Evolutionary conservation across 768 basidiomycete species (phyloP).

Genomic region (Rhodotorula babjevae): DNA sequence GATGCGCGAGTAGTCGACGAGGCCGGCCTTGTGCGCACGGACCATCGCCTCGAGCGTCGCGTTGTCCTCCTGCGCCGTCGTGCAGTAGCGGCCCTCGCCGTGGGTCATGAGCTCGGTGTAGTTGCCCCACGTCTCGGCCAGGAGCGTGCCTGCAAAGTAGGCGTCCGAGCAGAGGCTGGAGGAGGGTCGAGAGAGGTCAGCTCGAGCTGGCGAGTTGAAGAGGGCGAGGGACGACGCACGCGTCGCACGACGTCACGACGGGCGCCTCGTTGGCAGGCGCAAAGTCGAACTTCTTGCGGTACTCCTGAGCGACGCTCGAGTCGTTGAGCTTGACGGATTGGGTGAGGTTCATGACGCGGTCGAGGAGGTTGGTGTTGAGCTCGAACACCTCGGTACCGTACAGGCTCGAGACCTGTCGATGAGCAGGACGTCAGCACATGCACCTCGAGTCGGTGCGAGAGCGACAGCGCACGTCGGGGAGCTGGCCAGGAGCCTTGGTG

Average conservation of each 20-base stretch:
- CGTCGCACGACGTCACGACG: conserved; percentile 47
- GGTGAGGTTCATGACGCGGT: conserved; percentile 45
- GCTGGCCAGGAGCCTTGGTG: conserved; percentile 18
- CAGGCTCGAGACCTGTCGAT: conserved; percentile 25
- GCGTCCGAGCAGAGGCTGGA: background rate
- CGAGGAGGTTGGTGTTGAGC: conserved; percentile 51
- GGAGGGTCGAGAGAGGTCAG: background rate
- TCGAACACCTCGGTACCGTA: conserved; percentile 55
- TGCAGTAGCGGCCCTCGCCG: conserved; percentile 46
- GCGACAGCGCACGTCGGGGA: conserved; percentile 1
- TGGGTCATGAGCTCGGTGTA: conserved; percentile 49
- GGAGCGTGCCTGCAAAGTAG: conserved; percentile 47
- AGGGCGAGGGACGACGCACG: background rate
- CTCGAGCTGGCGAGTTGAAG: background rate
- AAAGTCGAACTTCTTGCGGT: conserved; percentile 46
- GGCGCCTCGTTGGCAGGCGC: conserved; percentile 48
- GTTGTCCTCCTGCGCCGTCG: conserved; percentile 50
- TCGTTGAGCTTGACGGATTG: conserved; percentile 47
- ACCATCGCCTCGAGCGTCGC: conserved; percentile 49
- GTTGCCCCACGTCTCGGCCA: conserved; percentile 50
- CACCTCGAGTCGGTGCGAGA: too few species aligned
- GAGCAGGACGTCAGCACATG: background rate
- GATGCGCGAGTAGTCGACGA: conserved; percentile 49
- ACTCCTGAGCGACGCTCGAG: conserved; percentile 44
- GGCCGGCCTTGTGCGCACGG: conserved; percentile 45